Evolutionary conservation across 2,329 filamentous ascomycete genomes (phyloP).

Genomic region (Curvularia lunata): DNA sequence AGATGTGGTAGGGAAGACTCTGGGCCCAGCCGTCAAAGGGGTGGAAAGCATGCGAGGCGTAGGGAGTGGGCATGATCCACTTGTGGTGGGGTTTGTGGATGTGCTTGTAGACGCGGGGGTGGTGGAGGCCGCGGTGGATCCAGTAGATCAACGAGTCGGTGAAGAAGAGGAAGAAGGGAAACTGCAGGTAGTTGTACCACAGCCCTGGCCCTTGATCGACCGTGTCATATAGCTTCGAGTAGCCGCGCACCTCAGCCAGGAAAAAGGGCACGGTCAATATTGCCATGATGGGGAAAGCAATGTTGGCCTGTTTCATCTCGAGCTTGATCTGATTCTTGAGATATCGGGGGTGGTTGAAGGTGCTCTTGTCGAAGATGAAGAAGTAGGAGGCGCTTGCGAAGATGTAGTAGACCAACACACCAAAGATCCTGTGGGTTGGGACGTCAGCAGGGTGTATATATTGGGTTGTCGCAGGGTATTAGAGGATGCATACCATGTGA

Average conservation of each 20-base stretch:
- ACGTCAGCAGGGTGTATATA: slow-evolving; percentile 16
- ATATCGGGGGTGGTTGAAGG: slow-evolving; percentile 88
- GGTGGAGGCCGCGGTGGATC: slow-evolving; percentile 86
- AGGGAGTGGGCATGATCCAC: slow-evolving; percentile 98
- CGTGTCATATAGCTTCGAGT: slow-evolving; percentile 86
- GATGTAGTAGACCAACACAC: slow-evolving; percentile 81
- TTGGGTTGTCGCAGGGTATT: background rate
- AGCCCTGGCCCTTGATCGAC: slow-evolving; percentile 74
- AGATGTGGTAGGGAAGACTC: slow-evolving; percentile 89
- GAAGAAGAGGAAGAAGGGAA: slow-evolving; percentile 85
- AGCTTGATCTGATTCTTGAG: slow-evolving; percentile 89
- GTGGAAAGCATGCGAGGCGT: slow-evolving; percentile 92
- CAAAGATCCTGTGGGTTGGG: slow-evolving; percentile 73
- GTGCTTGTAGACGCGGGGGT: slow-evolving; percentile 80
- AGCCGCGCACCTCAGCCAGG: slow-evolving; percentile 80
- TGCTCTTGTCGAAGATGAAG: slow-evolving; percentile 90
- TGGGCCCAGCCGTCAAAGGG: slow-evolving; percentile 90
- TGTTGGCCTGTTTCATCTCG: slow-evolving; percentile 82
- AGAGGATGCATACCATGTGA: slow-evolving; percentile 72
- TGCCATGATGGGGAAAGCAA: slow-evolving; percentile 81
- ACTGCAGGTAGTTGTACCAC: slow-evolving; percentile 82
- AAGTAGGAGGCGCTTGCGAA: slow-evolving; percentile 83
- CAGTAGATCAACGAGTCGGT: slow-evolving; percentile 92
- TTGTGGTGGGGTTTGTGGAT: slow-evolving; percentile 99
- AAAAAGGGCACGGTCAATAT: slow-evolving; percentile 82